Base-by-base conservation (phyloP, 306 rosid species). In the Glycine soja region DNA sequence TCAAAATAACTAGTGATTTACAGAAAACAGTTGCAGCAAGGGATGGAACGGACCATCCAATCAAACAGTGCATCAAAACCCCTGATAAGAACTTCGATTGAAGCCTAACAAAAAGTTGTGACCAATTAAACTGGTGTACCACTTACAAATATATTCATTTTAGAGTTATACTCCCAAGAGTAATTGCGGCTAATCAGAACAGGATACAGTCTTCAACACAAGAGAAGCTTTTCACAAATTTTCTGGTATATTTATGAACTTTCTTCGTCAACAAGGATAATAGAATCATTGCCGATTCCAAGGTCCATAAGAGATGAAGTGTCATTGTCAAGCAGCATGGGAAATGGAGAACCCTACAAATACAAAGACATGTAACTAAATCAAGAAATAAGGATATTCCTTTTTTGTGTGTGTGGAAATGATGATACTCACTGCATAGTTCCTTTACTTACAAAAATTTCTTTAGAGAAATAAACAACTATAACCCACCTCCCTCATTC, bases 291-390 rank as follows among this genome's bases (percentile, higher is more conserved):
- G 82, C 91, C 93, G 83, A 90, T 80, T 70, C 98, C 97, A 46
- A 88, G 43, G 76, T 91, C 98, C 58, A 89, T 81, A 30, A 95
- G 85, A 74, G 96, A 86, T 57, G 88, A 89, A 89, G 86, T 86
- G 71, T 95, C 97, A 74, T 88, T 90, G 58, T 92, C 94, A 3
- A 93, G 98, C 87, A 87, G 47, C 52, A 85, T 47, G 0, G 98
- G 99, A 76, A 95, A 34, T 18, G 98, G 99, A 76, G 89, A 91
- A 70, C 95, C 93, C 98, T 91, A 89, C 46, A 82, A 91, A 79
- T 68, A 45, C 34, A 46, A 75, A 78, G 24, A 72, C 64, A 74
- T 51, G 43, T 63, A 70, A 71, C 72, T 48, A 59, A 56, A 69
- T 80, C 76, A 82, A 76, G 50, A 43, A 36, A 56, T 24, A 24